phyloP scores from a whole-genome alignment of 116 monocot species.

The Phalaenopsis hybrid region DNA sequence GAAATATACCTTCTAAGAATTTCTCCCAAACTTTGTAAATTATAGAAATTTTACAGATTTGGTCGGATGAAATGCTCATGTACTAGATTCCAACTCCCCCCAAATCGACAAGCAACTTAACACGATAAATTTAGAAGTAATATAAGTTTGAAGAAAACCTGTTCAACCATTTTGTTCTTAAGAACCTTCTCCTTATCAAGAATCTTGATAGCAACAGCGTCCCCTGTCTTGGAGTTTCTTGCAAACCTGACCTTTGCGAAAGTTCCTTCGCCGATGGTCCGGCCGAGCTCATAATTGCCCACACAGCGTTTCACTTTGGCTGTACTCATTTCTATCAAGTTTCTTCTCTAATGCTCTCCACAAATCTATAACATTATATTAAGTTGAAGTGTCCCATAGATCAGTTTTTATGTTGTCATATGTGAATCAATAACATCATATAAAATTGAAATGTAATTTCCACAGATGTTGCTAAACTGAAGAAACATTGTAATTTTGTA shows the following conservation, averaged over 20 bases:
- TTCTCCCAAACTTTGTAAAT: background rate
- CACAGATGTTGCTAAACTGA: background rate
- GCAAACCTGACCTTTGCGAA: conserved; percentile 60
- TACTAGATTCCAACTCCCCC: background rate
- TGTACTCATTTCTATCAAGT: conserved; percentile 1
- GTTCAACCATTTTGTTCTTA: conserved; percentile 41
- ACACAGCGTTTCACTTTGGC: conserved; percentile 36
- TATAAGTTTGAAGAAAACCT: conserved; percentile 13
- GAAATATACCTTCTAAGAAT: background rate
- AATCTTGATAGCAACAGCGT: conserved; percentile 42
- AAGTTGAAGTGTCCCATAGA: background rate
- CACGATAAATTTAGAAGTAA: background rate
- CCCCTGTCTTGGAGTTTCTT: conserved; percentile 32
- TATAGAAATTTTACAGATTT: background rate
- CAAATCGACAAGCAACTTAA: background rate
- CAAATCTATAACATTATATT: background rate
- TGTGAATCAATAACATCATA: background rate
- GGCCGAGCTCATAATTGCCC: conserved; percentile 50
- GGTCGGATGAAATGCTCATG: background rate
- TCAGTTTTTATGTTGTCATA: background rate
- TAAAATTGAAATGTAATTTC: background rate
- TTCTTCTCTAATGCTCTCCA: conserved; percentile 4
- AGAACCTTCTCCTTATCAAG: conserved; percentile 46
- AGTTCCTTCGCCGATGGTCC: conserved; percentile 54
- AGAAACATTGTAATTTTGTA: background rate